Base-by-base conservation (phyloP, 2,329 filamentous ascomycete genomes). In the Curvularia spicifera region DNA sequence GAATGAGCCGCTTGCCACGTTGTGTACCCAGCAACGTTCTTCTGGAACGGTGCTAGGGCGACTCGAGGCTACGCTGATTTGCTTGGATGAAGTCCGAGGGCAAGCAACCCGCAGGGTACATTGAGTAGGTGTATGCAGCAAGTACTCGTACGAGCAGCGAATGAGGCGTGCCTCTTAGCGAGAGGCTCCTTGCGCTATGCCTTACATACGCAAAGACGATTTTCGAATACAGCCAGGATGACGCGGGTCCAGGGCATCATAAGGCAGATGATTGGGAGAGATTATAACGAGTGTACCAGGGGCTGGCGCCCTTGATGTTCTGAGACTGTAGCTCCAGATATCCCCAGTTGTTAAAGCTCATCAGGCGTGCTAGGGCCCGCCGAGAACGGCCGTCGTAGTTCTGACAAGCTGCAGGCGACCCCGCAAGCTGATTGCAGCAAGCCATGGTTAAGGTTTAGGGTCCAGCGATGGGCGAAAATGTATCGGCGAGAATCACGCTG, bases 381-480 rank as follows among this genome's bases (percentile, higher is more conserved):
- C 54, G 51, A 59, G 52, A 35, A 47, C 45, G 50, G 50, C 58
- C 48, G 56, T 56, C 29, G 46, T 40, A 31, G 29, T 52, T 44
- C 43, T 56, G 48, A 40, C 44, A 53, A 45, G 49, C 53, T 51
- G 9, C 49, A 40, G 31, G 40, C 18, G 9, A 40, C 57, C 60
- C 65, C 64, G 61, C 57, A 60, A 56, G 63, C 37, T 59, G 65
- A 63, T 68, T 56, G 61, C 57, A 51, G 35, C 56, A 31, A 51
- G 31, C 45, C 51, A 37, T 24, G 35, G 55, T 65, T 53, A 53
- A 53, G 57, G 65, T 48, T 53, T 72, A 69, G 71, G 63, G 67
- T 61, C 60, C 49, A 60, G 35, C 48, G 45, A 35, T 26, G 45
- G 55, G 70, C 71, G 71, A 73, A 73, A 73, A 73, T 60, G 63